Evolutionary conservation across 352 stramenopile genomes (phyloP).

Genomic region (Phytopythium aichiense): DNA sequence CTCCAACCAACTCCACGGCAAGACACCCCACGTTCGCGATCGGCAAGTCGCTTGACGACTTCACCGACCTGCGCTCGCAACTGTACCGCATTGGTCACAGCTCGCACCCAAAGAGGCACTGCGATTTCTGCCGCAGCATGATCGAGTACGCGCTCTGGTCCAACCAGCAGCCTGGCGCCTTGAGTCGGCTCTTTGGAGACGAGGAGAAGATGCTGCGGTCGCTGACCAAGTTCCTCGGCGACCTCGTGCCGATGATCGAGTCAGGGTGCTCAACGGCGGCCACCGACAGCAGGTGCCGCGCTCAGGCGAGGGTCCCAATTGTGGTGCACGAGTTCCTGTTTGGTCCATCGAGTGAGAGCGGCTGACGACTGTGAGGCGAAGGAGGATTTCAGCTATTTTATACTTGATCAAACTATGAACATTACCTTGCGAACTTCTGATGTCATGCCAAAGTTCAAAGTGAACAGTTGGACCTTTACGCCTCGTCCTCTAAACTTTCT

Average conservation of each 20-base stretch:
- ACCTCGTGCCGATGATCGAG: conserved; percentile 9
- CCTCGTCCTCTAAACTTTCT: too few species aligned
- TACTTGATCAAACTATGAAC: too few species aligned
- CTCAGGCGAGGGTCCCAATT: conserved; percentile 11
- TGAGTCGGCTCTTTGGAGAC: conserved; percentile 17
- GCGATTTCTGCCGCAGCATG: conserved; percentile 15
- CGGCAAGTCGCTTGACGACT: conserved; percentile 11
- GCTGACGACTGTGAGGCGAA: background rate
- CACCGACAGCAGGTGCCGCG: conserved; percentile 8
- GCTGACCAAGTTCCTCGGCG: conserved; percentile 9
- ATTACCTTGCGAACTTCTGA: too few species aligned
- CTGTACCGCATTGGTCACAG: conserved; percentile 12
- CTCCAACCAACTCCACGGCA: background rate
- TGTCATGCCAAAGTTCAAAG: too few species aligned
- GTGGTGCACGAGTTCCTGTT: conserved; percentile 25
- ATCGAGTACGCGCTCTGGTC: conserved; percentile 9
- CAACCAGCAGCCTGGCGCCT: background rate
- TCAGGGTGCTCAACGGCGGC: conserved; percentile 5
- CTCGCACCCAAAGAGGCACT: conserved; percentile 8
- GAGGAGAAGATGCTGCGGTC: conserved; percentile 6
- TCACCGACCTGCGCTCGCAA: conserved; percentile 11
- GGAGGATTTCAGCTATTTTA: too few species aligned
- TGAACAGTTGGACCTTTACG: too few species aligned
- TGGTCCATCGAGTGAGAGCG: background rate
- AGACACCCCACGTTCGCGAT: background rate